These are phyloP conservation scores for Carallia brachiata DNA, from an alignment of 345 rosid species.

Conservation along the genomic window DNA sequence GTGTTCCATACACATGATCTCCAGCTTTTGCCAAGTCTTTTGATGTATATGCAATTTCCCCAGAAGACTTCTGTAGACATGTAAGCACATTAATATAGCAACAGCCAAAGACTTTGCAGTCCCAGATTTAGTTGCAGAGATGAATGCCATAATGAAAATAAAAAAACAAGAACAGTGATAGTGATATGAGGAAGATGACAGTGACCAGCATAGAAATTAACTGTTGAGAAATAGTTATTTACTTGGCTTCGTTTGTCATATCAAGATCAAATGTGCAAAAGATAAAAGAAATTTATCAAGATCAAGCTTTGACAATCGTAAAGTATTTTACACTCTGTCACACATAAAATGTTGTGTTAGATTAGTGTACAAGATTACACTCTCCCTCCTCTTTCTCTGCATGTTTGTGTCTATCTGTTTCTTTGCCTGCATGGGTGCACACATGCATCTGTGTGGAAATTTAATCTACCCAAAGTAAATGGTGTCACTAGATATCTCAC, in stretches of 20 bases:
- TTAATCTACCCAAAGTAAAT: not conserved
- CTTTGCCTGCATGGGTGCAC: too few relatives aligned
- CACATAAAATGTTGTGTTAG: too few relatives aligned
- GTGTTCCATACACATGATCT: conserved; percentile 35
- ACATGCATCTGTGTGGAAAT: not conserved
- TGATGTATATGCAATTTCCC: conserved; percentile 34
- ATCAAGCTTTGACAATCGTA: too few relatives aligned
- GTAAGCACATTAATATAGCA: not conserved
- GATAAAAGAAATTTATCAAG: too few relatives aligned
- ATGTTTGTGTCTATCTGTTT: too few relatives aligned
- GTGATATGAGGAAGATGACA: conserved; percentile 1
- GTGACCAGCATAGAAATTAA: not conserved
- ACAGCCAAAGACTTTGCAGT: not conserved
- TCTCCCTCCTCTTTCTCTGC: too few relatives aligned
- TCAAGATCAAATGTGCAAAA: too few relatives aligned
- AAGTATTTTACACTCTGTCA: too few relatives aligned
- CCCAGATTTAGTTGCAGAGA: not conserved
- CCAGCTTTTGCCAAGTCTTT: conserved; percentile 42
- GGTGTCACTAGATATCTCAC: not conserved
- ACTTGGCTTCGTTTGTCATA: too few relatives aligned
- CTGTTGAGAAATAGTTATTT: not conserved
- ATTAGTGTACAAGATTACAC: not conserved
- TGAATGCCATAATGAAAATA: not conserved
- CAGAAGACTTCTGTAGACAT: conserved; percentile 48
- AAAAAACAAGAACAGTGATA: not conserved